These are phyloP conservation scores for Melampsora larici-populina DNA, from an alignment of 1,284 basidiomycete genomes.

Conservation along the genomic window DNA sequence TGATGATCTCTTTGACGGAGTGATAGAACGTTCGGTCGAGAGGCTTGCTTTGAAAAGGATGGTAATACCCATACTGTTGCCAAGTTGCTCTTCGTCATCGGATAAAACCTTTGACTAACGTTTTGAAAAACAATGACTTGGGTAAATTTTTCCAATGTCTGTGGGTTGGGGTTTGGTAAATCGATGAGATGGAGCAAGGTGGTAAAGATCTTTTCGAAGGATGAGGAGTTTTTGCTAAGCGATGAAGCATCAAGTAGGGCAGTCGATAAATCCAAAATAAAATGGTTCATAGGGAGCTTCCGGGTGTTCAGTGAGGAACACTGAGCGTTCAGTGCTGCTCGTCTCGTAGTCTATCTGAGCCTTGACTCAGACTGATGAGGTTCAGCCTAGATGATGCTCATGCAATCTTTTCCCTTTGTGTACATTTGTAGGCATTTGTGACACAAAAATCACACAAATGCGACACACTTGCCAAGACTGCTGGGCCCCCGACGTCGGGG, in stretches of 20 bases:
- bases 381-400: too few relatives aligned
- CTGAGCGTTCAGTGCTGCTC: too few relatives aligned
- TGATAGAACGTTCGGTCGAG: neutral
- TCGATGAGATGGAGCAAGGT: constrained; percentile 38
- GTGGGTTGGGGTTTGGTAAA: constrained; percentile 26
- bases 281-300: too few relatives aligned
- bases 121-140: constrained; percentile 42
- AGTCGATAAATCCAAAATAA: constrained; percentile 41
- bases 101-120: constrained; percentile 34
- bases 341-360: too few relatives aligned
- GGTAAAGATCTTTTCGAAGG: constrained; percentile 35
- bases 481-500: too few relatives aligned
- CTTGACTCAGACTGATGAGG: too few relatives aligned
- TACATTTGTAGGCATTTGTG: too few relatives aligned
- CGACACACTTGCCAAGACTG: too few relatives aligned
- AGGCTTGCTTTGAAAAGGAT: neutral
- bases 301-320: too few relatives aligned
- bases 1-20: neutral
- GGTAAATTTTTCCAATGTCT: constrained; percentile 31
- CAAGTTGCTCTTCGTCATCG: neutral
- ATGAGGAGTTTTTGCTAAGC: neutral
- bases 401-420: too few relatives aligned
- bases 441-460: too few relatives aligned
- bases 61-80: too few relatives aligned
- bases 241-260: constrained; percentile 33